A percentile compares a stretch with the other conserved stretches of the same genome.
Conservation (phyloP, 257 asterid species). For the Craterostigma plantagineum region DNA sequence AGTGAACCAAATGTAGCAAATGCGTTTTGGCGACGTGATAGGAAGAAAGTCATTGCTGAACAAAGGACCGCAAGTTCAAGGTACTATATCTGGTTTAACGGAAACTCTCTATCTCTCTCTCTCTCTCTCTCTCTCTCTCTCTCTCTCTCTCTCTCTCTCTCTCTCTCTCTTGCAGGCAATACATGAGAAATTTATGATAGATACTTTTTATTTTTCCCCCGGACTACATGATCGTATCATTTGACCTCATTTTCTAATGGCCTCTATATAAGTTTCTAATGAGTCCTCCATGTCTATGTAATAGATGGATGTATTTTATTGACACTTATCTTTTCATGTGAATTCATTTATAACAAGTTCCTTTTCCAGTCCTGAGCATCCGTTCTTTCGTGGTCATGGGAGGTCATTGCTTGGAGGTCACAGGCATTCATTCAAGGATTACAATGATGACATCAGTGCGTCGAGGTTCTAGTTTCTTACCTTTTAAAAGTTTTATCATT, state of each 20-base stretch:
- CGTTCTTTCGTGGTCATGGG: conserved; percentile 58
- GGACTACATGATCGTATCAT: no score
- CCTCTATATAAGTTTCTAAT: no score
- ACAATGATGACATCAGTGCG: conserved; percentile 31
- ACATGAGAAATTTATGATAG: no score
- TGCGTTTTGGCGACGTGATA: conserved; percentile 54
- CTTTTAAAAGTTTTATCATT: conserved; percentile 7
- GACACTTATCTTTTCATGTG: conserved; percentile 2
- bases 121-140: no score
- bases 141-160: no score
- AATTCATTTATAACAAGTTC: not conserved
- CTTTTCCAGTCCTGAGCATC: conserved; percentile 63
- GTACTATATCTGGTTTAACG: conserved; percentile 13
- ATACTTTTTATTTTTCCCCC: no score
- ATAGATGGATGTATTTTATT: no score
- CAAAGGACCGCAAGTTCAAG: conserved; percentile 58
- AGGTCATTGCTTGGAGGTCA: conserved; percentile 80
- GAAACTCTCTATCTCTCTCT: no score
- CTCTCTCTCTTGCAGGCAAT: not conserved
- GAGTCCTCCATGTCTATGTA: not conserved
- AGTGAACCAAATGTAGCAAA: conserved; percentile 60
- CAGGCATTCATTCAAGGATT: conserved; percentile 36
- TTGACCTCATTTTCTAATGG: no score
- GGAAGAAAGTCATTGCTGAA: conserved; percentile 54
- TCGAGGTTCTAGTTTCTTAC: conserved; percentile 40